phyloP scores from a whole-genome alignment of 805 yeast genomes.

The Yarrowia hollandica region DNA sequence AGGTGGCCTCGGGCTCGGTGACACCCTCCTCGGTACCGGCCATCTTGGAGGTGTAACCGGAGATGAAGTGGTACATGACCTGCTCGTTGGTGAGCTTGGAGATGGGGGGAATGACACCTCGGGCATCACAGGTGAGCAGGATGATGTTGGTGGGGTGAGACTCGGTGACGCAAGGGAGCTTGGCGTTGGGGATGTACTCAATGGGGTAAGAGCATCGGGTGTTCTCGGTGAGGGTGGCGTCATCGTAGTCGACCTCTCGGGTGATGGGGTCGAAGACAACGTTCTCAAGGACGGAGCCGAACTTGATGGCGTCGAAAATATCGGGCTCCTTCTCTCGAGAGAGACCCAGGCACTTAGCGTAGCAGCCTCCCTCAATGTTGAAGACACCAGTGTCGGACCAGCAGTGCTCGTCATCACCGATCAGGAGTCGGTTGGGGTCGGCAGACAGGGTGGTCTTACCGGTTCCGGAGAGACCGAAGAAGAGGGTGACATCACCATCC shows the following conservation, averaged over 20 bases:
- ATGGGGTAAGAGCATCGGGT: slow-evolving; percentile 99
- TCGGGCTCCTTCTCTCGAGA: slow-evolving; percentile 95
- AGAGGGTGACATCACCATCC: slow-evolving; percentile 84
- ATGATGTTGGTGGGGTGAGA: slow-evolving; percentile 90
- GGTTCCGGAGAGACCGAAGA: slow-evolving; percentile 96
- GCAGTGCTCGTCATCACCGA: slow-evolving; percentile 99
- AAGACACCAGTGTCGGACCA: slow-evolving; percentile 98
- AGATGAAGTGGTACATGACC: slow-evolving; percentile 95
- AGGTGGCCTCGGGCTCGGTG: slow-evolving; percentile 96
- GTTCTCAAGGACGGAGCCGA: slow-evolving; percentile 93
- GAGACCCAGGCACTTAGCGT: slow-evolving; percentile 93
- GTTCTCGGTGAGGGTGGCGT: slow-evolving; percentile 86
- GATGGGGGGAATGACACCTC: slow-evolving; percentile 97
- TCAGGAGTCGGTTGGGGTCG: slow-evolving; percentile 87
- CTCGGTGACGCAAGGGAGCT: slow-evolving; percentile 89
- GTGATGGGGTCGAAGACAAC: slow-evolving; percentile 78
- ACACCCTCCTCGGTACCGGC: slow-evolving; percentile 99
- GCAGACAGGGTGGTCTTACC: slow-evolving; percentile 98
- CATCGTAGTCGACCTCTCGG: slow-evolving; percentile 82
- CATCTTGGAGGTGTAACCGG: slow-evolving; percentile 99
- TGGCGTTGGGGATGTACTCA: slow-evolving; percentile 93
- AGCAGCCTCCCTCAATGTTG: slow-evolving; percentile 99
- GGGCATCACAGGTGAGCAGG: slow-evolving; percentile 93
- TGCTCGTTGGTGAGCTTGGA: slow-evolving; percentile 90
- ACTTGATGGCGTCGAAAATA: slow-evolving; percentile 89